These are phyloP conservation scores for Ogataea populi-albae DNA, from an alignment of 805 yeast species.

Conservation along the genomic window DNA sequence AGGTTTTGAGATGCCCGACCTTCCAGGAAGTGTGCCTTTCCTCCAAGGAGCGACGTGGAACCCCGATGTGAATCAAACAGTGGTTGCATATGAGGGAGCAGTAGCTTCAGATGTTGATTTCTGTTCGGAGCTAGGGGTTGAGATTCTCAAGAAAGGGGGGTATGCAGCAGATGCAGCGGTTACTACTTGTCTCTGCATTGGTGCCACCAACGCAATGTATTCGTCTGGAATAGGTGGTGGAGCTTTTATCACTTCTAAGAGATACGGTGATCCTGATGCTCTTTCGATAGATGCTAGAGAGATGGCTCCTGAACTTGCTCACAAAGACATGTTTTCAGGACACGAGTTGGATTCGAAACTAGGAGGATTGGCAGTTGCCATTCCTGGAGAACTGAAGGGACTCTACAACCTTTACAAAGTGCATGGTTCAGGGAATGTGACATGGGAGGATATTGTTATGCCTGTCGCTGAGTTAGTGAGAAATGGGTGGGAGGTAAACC, in stretches of 20 bases:
- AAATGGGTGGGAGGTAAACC: conserved; percentile 59
- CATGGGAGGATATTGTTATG: conserved; percentile 69
- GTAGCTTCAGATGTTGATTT: conserved; percentile 63
- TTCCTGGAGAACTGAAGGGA: conserved; percentile 92
- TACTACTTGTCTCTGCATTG: conserved; percentile 84
- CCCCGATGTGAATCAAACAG: conserved; percentile 40
- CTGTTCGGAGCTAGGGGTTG: conserved; percentile 63
- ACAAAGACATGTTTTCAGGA: conserved; percentile 59
- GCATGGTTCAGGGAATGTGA: conserved; percentile 69
- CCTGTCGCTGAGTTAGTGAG: conserved; percentile 71
- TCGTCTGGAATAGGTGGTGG: conserved; percentile 98
- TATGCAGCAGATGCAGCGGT: conserved; percentile 94
- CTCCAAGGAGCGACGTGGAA: conserved; percentile 39
- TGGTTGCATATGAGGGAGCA: conserved; percentile 49
- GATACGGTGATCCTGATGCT: conserved; percentile 42
- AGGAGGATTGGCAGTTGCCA: conserved; percentile 87
- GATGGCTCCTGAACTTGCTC: conserved; percentile 68
- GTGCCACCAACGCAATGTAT: conserved; percentile 74
- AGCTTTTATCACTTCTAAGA: conserved; percentile 57
- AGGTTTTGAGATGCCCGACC: conserved; percentile 8
- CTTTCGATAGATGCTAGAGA: conserved; percentile 83
- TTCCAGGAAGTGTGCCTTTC: conserved; percentile 32
- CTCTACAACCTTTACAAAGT: conserved; percentile 54
- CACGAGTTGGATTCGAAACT: conserved; percentile 51
- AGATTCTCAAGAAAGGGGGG: conserved; percentile 56